Evolutionary conservation across 805 yeast species (phyloP).

Genomic region (Wickerhamiella brachini): DNA sequence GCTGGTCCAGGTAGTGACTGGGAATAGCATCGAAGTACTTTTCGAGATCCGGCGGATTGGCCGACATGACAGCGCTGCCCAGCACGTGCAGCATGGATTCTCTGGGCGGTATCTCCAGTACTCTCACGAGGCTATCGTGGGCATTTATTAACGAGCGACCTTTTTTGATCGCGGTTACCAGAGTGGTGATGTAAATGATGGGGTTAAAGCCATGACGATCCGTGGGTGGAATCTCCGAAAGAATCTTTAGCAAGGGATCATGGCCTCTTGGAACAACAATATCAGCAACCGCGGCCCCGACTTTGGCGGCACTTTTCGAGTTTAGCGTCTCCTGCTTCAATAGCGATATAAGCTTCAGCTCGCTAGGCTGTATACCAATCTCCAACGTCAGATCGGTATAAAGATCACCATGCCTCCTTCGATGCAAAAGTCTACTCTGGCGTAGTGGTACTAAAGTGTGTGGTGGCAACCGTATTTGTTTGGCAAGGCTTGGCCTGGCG

Average conservation of each 20-base stretch:
- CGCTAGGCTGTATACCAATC: background rate
- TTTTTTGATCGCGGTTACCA: background rate
- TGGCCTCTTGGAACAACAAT: background rate
- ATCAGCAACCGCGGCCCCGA: background rate
- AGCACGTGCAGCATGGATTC: background rate
- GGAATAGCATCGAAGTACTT: background rate
- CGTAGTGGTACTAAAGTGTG: too few relatives aligned
- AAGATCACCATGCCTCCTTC: background rate
- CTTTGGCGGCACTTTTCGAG: background rate
- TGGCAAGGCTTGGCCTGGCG: background rate
- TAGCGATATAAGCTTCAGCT: background rate
- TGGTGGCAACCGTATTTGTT: background rate
- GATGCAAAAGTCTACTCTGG: background rate
- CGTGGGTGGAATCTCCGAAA: background rate
- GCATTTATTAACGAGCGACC: background rate
- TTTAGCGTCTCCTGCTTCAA: background rate
- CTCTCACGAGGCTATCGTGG: background rate
- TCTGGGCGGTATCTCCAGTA: background rate
- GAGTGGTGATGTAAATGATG: background rate
- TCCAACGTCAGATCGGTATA: background rate
- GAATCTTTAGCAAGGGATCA: background rate
- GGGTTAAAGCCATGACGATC: background rate
- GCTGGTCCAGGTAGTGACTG: background rate
- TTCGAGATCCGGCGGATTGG: background rate
- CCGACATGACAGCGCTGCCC: background rate